Evolutionary conservation across 371 early-diverging fungal genomes (phyloP).

Genomic region (Mortierella sp.): DNA sequence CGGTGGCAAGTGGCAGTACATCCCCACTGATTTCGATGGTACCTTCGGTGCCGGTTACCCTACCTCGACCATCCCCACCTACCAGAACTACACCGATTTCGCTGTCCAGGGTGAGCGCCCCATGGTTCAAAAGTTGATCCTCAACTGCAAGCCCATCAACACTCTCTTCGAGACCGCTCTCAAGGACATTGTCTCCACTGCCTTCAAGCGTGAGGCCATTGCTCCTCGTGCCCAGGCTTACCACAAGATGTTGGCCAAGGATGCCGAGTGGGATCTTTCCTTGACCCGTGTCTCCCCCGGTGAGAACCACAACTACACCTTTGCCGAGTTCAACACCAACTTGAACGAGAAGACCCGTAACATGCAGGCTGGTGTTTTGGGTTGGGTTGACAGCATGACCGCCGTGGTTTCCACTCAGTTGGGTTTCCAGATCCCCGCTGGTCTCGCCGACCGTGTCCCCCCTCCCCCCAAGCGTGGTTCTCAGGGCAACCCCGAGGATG

Average conservation of each 20-base stretch:
- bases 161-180: slow-evolving; percentile 58
- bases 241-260: slow-evolving; percentile 58
- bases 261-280: slow-evolving; percentile 60
- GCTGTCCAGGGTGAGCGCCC: slow-evolving; percentile 13
- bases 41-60: slow-evolving; percentile 36
- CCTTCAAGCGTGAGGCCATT: slow-evolving; percentile 64
- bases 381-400: slow-evolving; percentile 21
- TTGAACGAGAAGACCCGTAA: slow-evolving; percentile 23
- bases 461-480: slow-evolving; percentile 41
- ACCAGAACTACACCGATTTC: slow-evolving; percentile 26
- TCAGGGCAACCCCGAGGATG: slow-evolving; percentile 33
- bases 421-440: slow-evolving; percentile 32
- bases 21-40: slow-evolving; percentile 42
- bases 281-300: slow-evolving; percentile 57
- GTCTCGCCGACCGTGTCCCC: slow-evolving; percentile 29
- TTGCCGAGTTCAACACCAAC: slow-evolving; percentile 56
- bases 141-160: slow-evolving; percentile 27
- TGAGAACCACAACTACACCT: slow-evolving; percentile 50
- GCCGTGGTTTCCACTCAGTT: slow-evolving; percentile 18
- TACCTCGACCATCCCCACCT: slow-evolving; percentile 5
- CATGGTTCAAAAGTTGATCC: slow-evolving; percentile 43
- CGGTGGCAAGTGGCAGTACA: slow-evolving; percentile 39
- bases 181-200: slow-evolving; percentile 64
- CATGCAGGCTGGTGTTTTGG: slow-evolving; percentile 33
- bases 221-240: slow-evolving; percentile 59